Percentiles rank a stretch among this genome's conserved stretches.
Conservation (phyloP, 257 asterid species). For the Perilla frutescens region DNA sequence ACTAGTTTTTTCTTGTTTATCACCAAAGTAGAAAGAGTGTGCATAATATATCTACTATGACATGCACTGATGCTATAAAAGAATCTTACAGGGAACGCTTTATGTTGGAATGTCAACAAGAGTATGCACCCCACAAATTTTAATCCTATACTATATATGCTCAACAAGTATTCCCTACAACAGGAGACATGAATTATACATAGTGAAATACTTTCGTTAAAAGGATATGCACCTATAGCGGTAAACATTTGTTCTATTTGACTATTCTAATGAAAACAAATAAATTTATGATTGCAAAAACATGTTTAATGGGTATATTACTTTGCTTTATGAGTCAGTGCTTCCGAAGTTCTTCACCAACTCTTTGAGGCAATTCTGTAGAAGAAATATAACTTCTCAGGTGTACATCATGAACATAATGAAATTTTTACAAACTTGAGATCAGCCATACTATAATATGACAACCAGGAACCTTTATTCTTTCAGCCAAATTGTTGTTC, state of each 20-base stretch:
- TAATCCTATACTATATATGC: conserved; percentile 32
- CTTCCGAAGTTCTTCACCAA: conserved; percentile 25
- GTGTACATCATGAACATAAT: too few relatives aligned
- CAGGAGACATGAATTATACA: not conserved
- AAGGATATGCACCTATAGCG: too few relatives aligned
- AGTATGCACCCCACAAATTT: conserved; percentile 37
- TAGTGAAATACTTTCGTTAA: not conserved
- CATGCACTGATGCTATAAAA: not conserved
- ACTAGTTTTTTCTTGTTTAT: conserved; percentile 10
- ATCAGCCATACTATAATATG: not conserved
- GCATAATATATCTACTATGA: not conserved
- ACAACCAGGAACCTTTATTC: conserved; percentile 36
- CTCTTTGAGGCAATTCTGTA: conserved; percentile 26
- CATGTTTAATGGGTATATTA: conserved; percentile 1
- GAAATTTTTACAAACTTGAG: not conserved
- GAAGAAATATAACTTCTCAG: not conserved
- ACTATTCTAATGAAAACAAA: not conserved
- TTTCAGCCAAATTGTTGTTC: conserved; percentile 28
- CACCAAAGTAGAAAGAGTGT: not conserved
- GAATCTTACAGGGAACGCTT: conserved; percentile 35
- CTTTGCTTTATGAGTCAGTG: conserved; percentile 31
- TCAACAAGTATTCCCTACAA: conserved; percentile 34
- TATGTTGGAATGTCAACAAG: conserved; percentile 33
- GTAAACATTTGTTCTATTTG: not conserved
- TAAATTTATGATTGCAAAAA: not conserved